A percentile compares a stretch with the other conserved stretches of the same genome.
Evolutionary conservation across 2,329 filamentous ascomycete species (phyloP).

Genomic region (Ophiostoma angusticollis): DNA sequence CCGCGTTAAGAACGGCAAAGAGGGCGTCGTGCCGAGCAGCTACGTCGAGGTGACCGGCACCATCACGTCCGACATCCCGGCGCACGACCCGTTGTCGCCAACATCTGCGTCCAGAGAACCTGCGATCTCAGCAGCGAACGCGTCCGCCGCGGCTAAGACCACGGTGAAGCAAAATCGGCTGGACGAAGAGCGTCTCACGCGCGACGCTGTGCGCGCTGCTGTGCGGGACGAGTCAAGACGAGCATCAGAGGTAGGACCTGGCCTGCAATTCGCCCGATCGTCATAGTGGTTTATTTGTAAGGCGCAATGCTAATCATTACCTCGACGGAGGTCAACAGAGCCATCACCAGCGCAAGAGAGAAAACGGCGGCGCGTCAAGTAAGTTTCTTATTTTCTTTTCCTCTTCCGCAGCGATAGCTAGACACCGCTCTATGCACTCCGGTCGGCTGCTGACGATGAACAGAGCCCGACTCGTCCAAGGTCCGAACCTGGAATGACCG

Average conservation of each 20-base stretch:
- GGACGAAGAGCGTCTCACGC: constrained; percentile 75
- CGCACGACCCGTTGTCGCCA: constrained; percentile 20
- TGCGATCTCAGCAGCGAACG: constrained; percentile 33
- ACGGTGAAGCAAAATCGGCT: constrained; percentile 63
- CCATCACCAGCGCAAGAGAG: constrained; percentile 47
- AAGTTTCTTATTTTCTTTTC: constrained; percentile 26
- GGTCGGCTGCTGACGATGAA: no score
- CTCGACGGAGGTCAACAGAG: constrained; percentile 37
- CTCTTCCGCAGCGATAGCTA: background rate
- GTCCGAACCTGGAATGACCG: constrained; percentile 91
- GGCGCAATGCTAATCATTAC: constrained; percentile 55
- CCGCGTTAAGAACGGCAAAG: constrained; percentile 78
- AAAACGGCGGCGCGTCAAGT: constrained; percentile 43
- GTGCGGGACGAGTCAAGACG: constrained; percentile 45
- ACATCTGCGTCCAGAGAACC: constrained; percentile 17
- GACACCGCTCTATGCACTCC: no score
- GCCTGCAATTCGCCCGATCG: constrained; percentile 60
- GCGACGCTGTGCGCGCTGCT: constrained; percentile 57
- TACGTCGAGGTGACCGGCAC: constrained; percentile 82
- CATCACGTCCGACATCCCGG: constrained; percentile 28
- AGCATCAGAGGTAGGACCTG: constrained; percentile 61
- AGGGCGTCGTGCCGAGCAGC: constrained; percentile 92
- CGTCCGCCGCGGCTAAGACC: constrained; percentile 42
- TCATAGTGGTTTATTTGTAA: constrained; percentile 61
- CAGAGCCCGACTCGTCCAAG: constrained; percentile 72